Base-by-base conservation (phyloP, 208 protist species). In the Leptomonas pyrrhocoris region DNA sequence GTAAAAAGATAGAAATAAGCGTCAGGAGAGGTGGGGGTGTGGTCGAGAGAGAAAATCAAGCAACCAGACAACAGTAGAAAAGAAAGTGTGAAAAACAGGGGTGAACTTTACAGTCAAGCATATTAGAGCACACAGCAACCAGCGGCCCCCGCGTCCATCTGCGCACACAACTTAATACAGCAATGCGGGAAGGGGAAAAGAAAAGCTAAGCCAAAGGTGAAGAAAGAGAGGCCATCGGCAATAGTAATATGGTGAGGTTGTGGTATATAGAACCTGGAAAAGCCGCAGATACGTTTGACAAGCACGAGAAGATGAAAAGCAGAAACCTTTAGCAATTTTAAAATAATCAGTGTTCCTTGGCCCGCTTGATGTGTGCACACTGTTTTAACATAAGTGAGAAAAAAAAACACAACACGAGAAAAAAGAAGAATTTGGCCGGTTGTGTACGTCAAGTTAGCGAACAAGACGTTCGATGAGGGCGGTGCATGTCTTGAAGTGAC, bases 231-330 rank as follows among this genome's bases (percentile, higher is more conserved):
- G 16, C 18, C 59, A 43, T 45, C 48, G 46, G 19, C 25, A 66
- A 59, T 65, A 57, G 45, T 49, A 66, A 74, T 48, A 59, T 55
- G 58, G 30, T 48, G 57, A 8, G 23, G 61, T 30, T 21, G 28
- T 27, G 30, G 46, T 65, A 55, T 65, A 55, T 51, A 55, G 16
- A 55, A 30, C 28, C 30, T 27, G 9, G 53, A 55, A 34, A 25
- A 51, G 15, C 21, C 23, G 19, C 3, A 38, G 49, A 63, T 25
- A 63, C 23, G 31, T 12, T 40, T 63, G 9, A 27, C 28, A 45
- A 40, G 34, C 30, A 59, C 34, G 27, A 8, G 27, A 59, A 53
- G 50, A 31, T 69, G 45, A 68, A 46, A 50, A 57, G 42, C 18
- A 59, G 51, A 56, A 56, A 13, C 16, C 2, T 7, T 56, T n/a